Evolutionary conservation across 2,329 filamentous ascomycete species (phyloP).

Genomic region (Neofusicoccum laricinum): DNA sequence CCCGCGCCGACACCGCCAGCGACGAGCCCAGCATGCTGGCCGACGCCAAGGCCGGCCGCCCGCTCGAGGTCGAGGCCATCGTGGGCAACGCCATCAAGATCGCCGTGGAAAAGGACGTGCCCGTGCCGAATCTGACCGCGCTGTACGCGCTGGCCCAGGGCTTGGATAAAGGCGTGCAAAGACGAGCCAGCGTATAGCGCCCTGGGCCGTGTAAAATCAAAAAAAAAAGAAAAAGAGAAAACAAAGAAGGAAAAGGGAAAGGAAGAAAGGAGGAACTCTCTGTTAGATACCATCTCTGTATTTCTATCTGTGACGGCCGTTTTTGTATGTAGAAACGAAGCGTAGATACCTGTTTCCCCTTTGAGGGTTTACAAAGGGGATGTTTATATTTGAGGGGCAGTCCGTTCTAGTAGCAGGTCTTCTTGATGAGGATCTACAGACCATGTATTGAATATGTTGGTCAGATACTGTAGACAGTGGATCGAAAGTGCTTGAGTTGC

Average conservation of each 20-base stretch:
- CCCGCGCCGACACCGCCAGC: conserved; percentile 36
- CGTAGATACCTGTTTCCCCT: neutral
- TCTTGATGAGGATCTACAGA: no score
- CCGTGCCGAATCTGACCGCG: conserved; percentile 42
- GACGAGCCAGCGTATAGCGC: neutral
- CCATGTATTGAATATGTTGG: no score
- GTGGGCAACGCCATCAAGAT: conserved; percentile 46
- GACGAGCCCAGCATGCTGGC: conserved; percentile 52
- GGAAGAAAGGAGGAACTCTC: neutral
- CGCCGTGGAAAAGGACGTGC: conserved; percentile 39
- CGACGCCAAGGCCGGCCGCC: conserved; percentile 41
- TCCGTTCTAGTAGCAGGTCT: no score
- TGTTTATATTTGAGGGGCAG: no score
- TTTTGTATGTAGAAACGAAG: conserved; percentile 5
- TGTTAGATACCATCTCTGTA: conserved; percentile 14
- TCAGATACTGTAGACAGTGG: no score
- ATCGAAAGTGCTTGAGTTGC: no score
- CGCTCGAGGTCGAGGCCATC: conserved; percentile 52
- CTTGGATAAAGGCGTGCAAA: conserved; percentile 34
- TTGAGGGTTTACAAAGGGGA: neutral
- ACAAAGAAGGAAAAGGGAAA: neutral
- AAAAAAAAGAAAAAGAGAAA: neutral
- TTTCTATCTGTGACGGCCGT: neutral
- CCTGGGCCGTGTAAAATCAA: neutral
- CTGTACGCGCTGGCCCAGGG: conserved; percentile 47